These are phyloP conservation scores for Nothophoma quercina DNA, from an alignment of 2,329 filamentous ascomycete species.

Conservation along the genomic window DNA sequence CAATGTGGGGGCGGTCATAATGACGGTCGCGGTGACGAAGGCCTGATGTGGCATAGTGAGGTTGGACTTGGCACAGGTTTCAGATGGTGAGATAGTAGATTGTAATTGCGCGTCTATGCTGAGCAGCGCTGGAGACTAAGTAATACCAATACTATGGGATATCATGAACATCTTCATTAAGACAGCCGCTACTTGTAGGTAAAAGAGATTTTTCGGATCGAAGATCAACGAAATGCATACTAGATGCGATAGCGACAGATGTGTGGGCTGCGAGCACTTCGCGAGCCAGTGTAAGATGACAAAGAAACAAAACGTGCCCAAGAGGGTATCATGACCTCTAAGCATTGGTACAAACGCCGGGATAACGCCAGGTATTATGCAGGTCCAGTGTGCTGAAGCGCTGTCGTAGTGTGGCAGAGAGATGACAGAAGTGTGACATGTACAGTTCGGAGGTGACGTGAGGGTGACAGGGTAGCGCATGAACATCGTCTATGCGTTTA, in stretches of 20 bases:
- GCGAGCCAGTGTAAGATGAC: constrained; percentile 13
- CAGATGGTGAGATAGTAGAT: constrained; percentile 7
- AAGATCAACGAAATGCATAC: constrained; percentile 21
- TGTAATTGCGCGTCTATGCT: constrained; percentile 12
- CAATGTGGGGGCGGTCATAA: too few relatives aligned
- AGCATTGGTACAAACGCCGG: constrained; percentile 4
- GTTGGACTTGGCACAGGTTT: neutral
- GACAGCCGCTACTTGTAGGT: constrained; percentile 7
- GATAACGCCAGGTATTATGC: constrained; percentile 28
- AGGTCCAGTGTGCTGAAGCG: constrained; percentile 13
- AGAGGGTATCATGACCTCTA: constrained; percentile 23
- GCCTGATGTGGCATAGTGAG: neutral
- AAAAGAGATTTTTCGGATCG: constrained; percentile 7
- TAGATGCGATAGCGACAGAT: constrained; percentile 31
- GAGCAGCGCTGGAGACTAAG: constrained; percentile 6
- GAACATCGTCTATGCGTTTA: constrained; percentile 23
- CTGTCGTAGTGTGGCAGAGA: constrained; percentile 15
- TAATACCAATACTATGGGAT: constrained; percentile 21
- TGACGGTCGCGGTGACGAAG: neutral
- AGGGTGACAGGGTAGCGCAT: constrained; percentile 19
- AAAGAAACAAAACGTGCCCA: constrained; percentile 15
- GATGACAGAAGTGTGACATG: constrained; percentile 12
- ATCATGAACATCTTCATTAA: constrained; percentile 14
- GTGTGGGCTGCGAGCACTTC: constrained; percentile 31
- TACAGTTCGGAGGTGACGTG: constrained; percentile 17